Conservation (phyloP, 2,329 filamentous ascomycete genomes). For the Aspergillus fructus region DNA sequence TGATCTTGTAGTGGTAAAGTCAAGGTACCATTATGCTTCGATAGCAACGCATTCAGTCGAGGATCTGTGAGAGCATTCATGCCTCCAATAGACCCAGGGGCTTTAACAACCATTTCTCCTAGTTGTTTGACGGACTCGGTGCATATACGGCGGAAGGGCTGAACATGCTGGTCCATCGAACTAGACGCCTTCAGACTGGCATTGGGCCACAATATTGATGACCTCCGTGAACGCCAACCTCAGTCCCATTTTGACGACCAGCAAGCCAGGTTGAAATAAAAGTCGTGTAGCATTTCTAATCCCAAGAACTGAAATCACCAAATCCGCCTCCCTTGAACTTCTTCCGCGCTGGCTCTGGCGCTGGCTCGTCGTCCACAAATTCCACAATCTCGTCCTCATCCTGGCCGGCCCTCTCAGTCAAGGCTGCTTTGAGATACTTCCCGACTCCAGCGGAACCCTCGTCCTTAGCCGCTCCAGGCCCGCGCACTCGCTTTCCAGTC, state of each 20-base stretch:
- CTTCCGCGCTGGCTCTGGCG: slow-evolving; percentile 71
- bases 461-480: slow-evolving; percentile 61
- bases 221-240: neutral
- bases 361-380: slow-evolving; percentile 62
- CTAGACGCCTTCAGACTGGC: neutral
- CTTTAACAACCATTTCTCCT: neutral
- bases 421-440: slow-evolving; percentile 74
- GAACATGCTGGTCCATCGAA: neutral
- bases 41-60: no score
- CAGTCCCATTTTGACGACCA: neutral
- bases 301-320: slow-evolving; percentile 93
- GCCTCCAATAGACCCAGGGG: no score
- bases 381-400: slow-evolving; percentile 61
- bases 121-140: neutral
- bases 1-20: no score
- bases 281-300: slow-evolving; percentile 17
- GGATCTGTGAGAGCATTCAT: no score
- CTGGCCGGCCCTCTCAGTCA: slow-evolving; percentile 36
- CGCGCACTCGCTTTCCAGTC: slow-evolving; percentile 87
- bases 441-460: slow-evolving; percentile 60
- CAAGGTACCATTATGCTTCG: no score
- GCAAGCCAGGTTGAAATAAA: neutral
- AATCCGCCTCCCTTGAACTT: slow-evolving; percentile 75
- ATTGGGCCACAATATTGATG: neutral
- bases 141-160: neutral